A percentile compares a stretch with the other conserved stretches of the same genome.
Conservation (phyloP, 148 eudicot species). For the Fagopyrum homotropicum region DNA sequence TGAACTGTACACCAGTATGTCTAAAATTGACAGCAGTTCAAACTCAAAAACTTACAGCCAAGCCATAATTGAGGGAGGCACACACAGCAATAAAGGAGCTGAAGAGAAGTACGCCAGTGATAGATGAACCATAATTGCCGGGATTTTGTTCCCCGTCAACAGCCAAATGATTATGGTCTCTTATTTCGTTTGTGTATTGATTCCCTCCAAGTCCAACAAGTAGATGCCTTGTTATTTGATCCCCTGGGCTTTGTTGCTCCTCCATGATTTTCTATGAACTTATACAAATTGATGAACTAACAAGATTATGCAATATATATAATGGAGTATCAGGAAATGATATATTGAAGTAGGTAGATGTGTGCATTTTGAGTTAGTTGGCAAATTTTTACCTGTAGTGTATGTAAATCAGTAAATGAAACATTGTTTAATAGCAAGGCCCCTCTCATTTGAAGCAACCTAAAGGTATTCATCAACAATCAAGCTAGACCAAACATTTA, state of each 20-base stretch:
- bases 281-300: no score
- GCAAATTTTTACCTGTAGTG: no score
- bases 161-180: not conserved
- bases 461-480: no score
- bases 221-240: not conserved
- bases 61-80: constrained; percentile 35
- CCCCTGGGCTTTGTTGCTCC: not conserved
- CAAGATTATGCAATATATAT: not conserved
- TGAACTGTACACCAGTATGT: not conserved
- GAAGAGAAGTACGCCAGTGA: constrained; percentile 27
- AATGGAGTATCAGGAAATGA: no score
- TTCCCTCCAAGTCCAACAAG: not conserved
- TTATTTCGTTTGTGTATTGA: not conserved
- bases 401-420: no score
- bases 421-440: no score
- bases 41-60: constrained; percentile 27
- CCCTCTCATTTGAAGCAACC: no score
- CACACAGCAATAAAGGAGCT: constrained; percentile 28
- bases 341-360: no score
- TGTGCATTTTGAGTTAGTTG: no score
- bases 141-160: not conserved
- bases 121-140: constrained; percentile 5
- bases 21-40: not conserved
- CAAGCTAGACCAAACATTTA: no score
- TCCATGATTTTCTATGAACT: constrained; percentile 7